A percentile compares a stretch with the other conserved stretches of the same genome.
These are phyloP conservation scores for Chaetomium olivaceum DNA, from an alignment of 2,329 filamentous ascomycete species.

Conservation along the genomic window DNA sequence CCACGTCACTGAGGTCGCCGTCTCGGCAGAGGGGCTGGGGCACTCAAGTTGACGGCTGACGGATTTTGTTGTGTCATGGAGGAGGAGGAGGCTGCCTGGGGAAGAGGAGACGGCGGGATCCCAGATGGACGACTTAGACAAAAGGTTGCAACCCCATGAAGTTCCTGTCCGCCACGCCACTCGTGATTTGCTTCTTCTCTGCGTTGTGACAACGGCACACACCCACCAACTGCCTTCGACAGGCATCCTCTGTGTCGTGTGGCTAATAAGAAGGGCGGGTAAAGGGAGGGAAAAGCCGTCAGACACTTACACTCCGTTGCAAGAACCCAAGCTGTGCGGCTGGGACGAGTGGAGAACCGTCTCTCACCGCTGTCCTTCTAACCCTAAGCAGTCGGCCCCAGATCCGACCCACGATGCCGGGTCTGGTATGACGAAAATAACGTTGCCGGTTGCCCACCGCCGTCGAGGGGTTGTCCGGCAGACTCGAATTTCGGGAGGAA, in stretches of 20 bases:
- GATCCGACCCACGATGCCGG: constrained; percentile 7
- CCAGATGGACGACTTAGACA: neutral
- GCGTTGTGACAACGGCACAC: neutral
- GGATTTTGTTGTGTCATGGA: neutral
- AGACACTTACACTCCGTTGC: constrained; percentile 12
- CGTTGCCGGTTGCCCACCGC: neutral
- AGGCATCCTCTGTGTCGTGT: neutral
- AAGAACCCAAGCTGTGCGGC: neutral
- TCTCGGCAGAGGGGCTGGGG: neutral
- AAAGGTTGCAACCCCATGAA: neutral
- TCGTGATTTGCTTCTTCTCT: constrained; percentile 11
- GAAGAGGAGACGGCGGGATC: neutral
- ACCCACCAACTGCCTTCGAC: neutral
- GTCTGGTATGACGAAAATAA: neutral
- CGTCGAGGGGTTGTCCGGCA: neutral
- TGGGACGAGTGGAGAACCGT: constrained; percentile 2
- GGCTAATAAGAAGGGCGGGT: neutral
- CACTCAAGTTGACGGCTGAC: neutral
- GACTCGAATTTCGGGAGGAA: neutral
- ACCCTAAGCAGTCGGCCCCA: neutral
- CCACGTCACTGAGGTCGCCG: constrained; percentile 5
- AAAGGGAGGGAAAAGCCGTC: neutral
- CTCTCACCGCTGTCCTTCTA: constrained; percentile 1
- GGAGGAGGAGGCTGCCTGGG: neutral
- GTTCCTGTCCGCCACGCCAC: neutral